Percentiles rank a stretch among this genome's conserved stretches.
These are phyloP conservation scores for Calonectria crousiana DNA, from an alignment of 2,329 filamentous ascomycete species.

Conservation along the genomic window DNA sequence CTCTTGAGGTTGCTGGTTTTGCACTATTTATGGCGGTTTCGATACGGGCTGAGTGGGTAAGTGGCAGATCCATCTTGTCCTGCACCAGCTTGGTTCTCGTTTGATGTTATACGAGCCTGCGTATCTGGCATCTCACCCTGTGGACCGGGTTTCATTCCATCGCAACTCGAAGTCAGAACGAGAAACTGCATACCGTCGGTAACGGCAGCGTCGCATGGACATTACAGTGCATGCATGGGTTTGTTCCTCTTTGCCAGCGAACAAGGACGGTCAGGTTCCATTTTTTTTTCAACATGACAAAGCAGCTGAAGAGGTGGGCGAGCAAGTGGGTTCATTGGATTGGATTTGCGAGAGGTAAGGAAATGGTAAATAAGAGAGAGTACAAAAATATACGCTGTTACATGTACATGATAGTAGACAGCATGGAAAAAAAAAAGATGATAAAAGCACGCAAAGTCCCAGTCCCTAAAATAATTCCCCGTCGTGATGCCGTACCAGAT, in stretches of 20 bases:
- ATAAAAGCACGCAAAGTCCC: not conserved
- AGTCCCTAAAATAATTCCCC: conserved; percentile 16
- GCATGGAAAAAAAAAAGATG: not conserved
- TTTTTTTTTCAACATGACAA: not conserved
- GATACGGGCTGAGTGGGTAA: not conserved
- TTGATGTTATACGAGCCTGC: not conserved
- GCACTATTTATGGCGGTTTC: not conserved
- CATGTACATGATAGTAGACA: not conserved
- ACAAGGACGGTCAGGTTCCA: not conserved
- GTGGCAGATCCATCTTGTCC: not conserved
- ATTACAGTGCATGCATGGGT: conserved; percentile 12
- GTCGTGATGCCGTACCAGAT: conserved; percentile 8
- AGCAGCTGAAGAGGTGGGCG: not conserved
- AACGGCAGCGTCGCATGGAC: conserved; percentile 1
- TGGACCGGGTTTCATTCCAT: conserved; percentile 11
- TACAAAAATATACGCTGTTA: not conserved
- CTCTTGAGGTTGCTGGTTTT: not conserved
- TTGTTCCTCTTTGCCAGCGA: not conserved
- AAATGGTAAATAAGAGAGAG: not conserved
- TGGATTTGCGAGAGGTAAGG: not conserved
- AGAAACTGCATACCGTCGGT: conserved; percentile 7
- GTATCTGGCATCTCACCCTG: not conserved
- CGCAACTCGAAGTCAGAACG: not conserved
- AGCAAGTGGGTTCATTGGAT: not conserved
- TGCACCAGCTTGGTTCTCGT: not conserved